Evolutionary conservation across 164 flowering plant genomes (phyloP).

Genomic region (Aristolochia contorta): DNA sequence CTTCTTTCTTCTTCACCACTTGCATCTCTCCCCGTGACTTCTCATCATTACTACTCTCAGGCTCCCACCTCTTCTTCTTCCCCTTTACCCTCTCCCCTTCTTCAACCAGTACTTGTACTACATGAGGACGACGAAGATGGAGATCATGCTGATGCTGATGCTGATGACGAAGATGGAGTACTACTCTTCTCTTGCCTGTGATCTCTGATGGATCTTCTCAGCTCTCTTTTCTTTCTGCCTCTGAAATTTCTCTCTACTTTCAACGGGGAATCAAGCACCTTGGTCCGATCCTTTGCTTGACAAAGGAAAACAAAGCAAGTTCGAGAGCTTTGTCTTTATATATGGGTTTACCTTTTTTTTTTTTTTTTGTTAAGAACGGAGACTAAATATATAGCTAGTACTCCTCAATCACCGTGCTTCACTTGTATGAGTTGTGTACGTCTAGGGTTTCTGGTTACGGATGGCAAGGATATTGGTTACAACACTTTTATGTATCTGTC

Average conservation of each 20-base stretch:
- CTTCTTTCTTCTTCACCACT: background rate
- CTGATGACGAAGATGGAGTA: background rate
- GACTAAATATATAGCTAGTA: no score
- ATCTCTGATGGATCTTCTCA: background rate
- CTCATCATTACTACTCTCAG: constrained; percentile 6
- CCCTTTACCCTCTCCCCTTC: background rate
- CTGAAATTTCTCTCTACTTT: constrained; percentile 1
- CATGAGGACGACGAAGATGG: background rate
- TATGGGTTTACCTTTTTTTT: background rate
- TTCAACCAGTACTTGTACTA: background rate
- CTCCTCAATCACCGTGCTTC: no score
- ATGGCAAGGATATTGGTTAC: no score
- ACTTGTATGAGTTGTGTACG: no score
- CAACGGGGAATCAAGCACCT: constrained; percentile 12
- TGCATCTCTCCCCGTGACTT: constrained; percentile 2
- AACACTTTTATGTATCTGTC: no score
- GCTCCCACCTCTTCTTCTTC: background rate
- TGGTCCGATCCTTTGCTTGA: constrained; percentile 14
- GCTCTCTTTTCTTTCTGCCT: background rate
- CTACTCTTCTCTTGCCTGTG: background rate
- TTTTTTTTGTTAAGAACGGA: background rate
- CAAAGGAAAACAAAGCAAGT: constrained; percentile 1
- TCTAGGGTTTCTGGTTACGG: no score
- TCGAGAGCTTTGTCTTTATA: background rate
- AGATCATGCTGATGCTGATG: background rate